Percentiles rank a stretch among this genome's conserved stretches.
phyloP scores from a whole-genome alignment of 257 asterid genomes.

The Solanum gandarillasii region DNA sequence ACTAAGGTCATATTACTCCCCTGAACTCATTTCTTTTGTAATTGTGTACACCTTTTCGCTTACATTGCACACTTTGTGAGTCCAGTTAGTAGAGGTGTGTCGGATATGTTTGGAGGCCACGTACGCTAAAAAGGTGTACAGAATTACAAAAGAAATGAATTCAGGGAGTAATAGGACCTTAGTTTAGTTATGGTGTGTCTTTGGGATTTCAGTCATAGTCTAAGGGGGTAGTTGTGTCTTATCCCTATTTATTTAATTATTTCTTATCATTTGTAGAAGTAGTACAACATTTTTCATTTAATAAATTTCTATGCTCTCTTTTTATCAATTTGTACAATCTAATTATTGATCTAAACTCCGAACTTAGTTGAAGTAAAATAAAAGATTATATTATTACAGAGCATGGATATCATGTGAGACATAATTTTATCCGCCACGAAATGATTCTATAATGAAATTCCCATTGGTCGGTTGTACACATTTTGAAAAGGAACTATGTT shows the following conservation, averaged over 20 bases:
- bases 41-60: no score
- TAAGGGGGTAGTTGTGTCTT: background rate
- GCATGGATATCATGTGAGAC: background rate
- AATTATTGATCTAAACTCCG: background rate
- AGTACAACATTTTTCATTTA: no score
- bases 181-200: background rate
- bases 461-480: background rate
- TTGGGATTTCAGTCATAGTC: background rate
- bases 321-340: no score
- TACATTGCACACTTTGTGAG: no score
- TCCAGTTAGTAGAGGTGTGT: background rate
- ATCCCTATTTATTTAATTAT: background rate
- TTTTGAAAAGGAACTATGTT: background rate
- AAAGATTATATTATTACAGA: background rate
- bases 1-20: no score
- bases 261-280: no score
- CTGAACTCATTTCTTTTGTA: no score
- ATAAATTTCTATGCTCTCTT: no score
- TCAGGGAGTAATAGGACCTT: background rate
- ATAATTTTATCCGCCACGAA: background rate
- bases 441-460: background rate
- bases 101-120: background rate
- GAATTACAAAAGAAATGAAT: no score
- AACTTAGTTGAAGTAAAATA: background rate
- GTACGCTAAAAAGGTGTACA: background rate